Evolutionary conservation across 2,329 filamentous ascomycete species (phyloP).

Genomic region (Colletotrichum echinochloae): DNA sequence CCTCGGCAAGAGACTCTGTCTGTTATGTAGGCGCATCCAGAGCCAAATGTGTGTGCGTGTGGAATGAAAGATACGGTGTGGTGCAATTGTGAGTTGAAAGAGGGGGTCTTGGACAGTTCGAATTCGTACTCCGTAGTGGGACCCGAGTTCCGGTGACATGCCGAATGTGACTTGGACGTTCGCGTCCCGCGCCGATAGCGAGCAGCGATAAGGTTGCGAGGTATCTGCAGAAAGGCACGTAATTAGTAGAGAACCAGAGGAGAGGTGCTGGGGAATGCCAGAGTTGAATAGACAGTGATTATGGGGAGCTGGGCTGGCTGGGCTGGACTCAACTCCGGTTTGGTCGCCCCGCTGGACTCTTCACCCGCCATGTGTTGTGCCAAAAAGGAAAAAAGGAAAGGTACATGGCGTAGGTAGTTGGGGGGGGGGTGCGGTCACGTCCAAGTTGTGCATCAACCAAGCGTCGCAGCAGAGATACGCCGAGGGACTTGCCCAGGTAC

Average conservation of each 20-base stretch:
- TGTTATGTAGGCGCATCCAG: constrained; percentile 33
- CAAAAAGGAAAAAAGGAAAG: not conserved
- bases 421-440: not conserved
- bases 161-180: constrained; percentile 30
- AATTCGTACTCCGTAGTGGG: constrained; percentile 25
- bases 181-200: constrained; percentile 10
- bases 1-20: constrained; percentile 34
- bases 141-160: constrained; percentile 15
- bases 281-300: not conserved
- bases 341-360: constrained; percentile 4
- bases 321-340: constrained; percentile 27
- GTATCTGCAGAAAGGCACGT: too few relatives aligned
- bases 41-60: constrained; percentile 13
- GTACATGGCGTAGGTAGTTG: too few relatives aligned
- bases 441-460: constrained; percentile 10
- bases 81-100: constrained; percentile 16
- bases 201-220: constrained; percentile 2
- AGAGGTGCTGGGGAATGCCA: constrained; percentile 7
- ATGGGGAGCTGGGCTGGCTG: constrained; percentile 11
- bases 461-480: constrained; percentile 9
- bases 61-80: constrained; percentile 20
- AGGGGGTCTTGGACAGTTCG: constrained; percentile 34
- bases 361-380: not conserved
- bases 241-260: not conserved
- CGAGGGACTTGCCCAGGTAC: constrained; percentile 14